Percentiles rank a stretch among this genome's conserved stretches.
These are phyloP conservation scores for Fusarium mexicanum DNA, from an alignment of 2,329 filamentous ascomycete species.

Conservation along the genomic window DNA sequence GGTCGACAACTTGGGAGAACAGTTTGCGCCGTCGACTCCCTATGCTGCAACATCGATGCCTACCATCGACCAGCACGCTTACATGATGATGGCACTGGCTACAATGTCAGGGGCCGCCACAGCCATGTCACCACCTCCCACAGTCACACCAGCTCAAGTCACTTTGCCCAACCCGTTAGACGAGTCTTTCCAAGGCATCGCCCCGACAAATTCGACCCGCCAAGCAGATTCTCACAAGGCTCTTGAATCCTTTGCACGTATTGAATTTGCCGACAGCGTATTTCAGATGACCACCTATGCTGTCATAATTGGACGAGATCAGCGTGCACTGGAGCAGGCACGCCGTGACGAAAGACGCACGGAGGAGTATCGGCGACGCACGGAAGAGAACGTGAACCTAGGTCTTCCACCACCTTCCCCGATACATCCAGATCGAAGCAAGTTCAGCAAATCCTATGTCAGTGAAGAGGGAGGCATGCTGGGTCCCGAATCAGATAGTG, in stretches of 20 bases:
- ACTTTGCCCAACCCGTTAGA: slow-evolving; percentile 53
- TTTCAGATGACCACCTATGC: slow-evolving; percentile 82
- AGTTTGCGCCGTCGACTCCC: slow-evolving; percentile 47
- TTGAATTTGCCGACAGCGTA: slow-evolving; percentile 78
- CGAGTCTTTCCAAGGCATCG: slow-evolving; percentile 43
- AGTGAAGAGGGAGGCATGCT: slow-evolving; percentile 77
- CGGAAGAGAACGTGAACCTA: slow-evolving; percentile 57
- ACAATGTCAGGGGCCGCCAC: slow-evolving; percentile 50
- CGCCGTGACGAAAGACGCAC: slow-evolving; percentile 60
- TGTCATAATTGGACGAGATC: slow-evolving; percentile 77
- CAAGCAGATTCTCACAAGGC: slow-evolving; percentile 52
- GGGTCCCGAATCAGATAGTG: slow-evolving; percentile 68
- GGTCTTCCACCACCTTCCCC: slow-evolving; percentile 63
- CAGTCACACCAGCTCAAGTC: slow-evolving; percentile 58
- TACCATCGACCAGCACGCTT: slow-evolving; percentile 51
- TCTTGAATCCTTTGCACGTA: slow-evolving; percentile 66
- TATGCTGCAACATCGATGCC: slow-evolving; percentile 48
- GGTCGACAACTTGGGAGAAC: slow-evolving; percentile 37
- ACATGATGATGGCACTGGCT: slow-evolving; percentile 58
- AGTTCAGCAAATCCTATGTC: slow-evolving; percentile 72
- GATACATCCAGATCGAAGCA: slow-evolving; percentile 60
- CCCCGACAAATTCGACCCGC: slow-evolving; percentile 46
- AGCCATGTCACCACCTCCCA: slow-evolving; percentile 54
- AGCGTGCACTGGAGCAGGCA: slow-evolving; percentile 66
- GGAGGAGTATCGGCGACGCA: slow-evolving; percentile 55